Percentiles rank a stretch among this genome's conserved stretches.
Evolutionary conservation across 2,329 filamentous ascomycete genomes (phyloP).

Genomic region (Colletotrichum tropicale): DNA sequence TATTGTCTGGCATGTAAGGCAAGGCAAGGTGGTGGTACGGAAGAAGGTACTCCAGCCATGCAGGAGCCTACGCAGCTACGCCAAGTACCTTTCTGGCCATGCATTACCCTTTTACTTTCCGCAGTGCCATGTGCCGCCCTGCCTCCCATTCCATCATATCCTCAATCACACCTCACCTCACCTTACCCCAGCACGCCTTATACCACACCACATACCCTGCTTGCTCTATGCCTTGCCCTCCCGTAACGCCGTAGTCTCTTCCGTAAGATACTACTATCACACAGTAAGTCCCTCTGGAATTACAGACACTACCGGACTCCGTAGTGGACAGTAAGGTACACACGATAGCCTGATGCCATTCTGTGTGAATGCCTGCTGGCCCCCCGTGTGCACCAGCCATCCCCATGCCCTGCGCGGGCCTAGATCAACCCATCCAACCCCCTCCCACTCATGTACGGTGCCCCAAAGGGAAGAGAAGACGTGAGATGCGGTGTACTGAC

Average conservation of each 20-base stretch:
- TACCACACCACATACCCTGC: not conserved
- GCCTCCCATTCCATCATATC: not conserved
- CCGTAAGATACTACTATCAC: not conserved
- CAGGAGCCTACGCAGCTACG: not conserved
- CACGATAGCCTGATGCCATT: not conserved
- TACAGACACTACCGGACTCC: not conserved
- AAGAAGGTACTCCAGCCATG: not conserved
- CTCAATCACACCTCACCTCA: constrained; percentile 1
- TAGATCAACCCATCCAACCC: not conserved
- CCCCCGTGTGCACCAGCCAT: not conserved
- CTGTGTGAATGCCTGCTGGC: not conserved
- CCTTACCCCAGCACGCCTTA: constrained; percentile 1
- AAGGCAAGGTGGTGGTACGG: not conserved
- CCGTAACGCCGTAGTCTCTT: not conserved
- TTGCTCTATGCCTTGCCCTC: not conserved
- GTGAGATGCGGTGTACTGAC: not conserved
- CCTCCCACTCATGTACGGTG: not conserved
- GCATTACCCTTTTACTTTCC: not conserved
- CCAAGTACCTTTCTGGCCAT: not conserved
- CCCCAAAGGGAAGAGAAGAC: not conserved
- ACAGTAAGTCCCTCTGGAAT: not conserved
- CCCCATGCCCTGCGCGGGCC: not conserved
- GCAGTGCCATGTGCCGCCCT: not conserved
- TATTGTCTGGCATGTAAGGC: not conserved
- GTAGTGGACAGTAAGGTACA: not conserved